phyloP scores from a whole-genome alignment of 2,329 filamentous ascomycete species.

The Penicillium sp. region DNA sequence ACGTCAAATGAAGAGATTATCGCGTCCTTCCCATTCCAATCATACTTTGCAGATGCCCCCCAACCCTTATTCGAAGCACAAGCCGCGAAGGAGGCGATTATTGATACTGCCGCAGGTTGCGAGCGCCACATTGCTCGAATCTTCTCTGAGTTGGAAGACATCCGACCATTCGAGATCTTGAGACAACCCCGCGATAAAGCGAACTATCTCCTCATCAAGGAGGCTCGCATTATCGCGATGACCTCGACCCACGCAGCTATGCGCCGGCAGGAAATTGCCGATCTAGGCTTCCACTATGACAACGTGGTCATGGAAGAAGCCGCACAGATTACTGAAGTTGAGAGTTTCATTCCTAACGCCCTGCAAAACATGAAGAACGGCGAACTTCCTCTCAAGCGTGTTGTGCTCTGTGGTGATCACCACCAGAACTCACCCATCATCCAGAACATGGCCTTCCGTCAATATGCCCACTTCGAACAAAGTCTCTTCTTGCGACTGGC shows the following conservation, averaged over 20 bases:
- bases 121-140: conserved; percentile 81
- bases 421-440: conserved; percentile 94
- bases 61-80: conserved; percentile 69
- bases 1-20: conserved; percentile 55
- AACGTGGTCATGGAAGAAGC: conserved; percentile 98
- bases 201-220: conserved; percentile 88
- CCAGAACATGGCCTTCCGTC: conserved; percentile 84
- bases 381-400: conserved; percentile 67
- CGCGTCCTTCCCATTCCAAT: conserved; percentile 73
- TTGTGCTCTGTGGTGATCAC: conserved; percentile 90
- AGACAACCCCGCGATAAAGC: conserved; percentile 82
- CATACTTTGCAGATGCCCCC: conserved; percentile 78
- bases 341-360: conserved; percentile 91
- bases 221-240: conserved; percentile 97
- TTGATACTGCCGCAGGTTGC: conserved; percentile 75
- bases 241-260: conserved; percentile 97
- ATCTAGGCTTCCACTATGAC: conserved; percentile 91
- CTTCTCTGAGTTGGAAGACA: conserved; percentile 84
- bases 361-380: conserved; percentile 72
- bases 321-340: conserved; percentile 92
- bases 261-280: conserved; percentile 77
- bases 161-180: conserved; percentile 88
- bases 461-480: conserved; percentile 93
- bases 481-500: conserved; percentile 87
- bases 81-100: conserved; percentile 54